Base-by-base conservation (phyloP, 371 early-diverging fungal genomes). In the Zancudomyces culisetae region DNA sequence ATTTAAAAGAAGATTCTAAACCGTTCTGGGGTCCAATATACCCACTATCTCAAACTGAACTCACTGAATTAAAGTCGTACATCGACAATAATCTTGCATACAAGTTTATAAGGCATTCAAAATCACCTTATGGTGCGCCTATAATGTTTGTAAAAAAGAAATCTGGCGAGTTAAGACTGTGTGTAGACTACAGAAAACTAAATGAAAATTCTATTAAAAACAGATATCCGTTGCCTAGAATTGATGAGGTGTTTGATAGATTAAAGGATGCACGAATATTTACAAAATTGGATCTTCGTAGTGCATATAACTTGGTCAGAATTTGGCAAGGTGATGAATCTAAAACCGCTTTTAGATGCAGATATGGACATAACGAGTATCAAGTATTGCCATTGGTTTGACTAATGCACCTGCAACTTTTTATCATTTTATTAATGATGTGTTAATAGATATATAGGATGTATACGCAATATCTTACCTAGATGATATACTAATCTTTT, bases 101-200 rank as follows among this genome's bases (percentile, higher is more conserved):
- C 42, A 66, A 63, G 0, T 73, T 62, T 39, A 74, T 74, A 10
- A 24, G 55, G 4, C 62, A 58, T 0, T 70, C 72, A 0, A 53
- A 46, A 20, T 71, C 72, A 1, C 71, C 74, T 15, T 59, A 59
- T 29, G 76, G 68, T 1, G 64, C 72, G 2, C 75, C 75, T 0
- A 55, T 71, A 3, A 55, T 75, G 3, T 74, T 75, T 58, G 73
- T 70, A 1, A 63, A 65, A 27, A 77, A 79, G 51, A 66, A 72
- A 20, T 70, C 72, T 45, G 72, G 74, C 0, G 23, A 54, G 0
- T 22, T 74, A 1, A 60, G 72, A 0, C 22, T 70, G 12, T 73
- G 73, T 45, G 52, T 69, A 0, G 72, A 76, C 26, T 77, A 73
- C 45, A 51, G 71, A 2, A 66, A 49, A 0, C 27, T 80, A 0